Conservation (phyloP, 2,329 filamentous ascomycete genomes). For the Diaporthe ampelina region DNA sequence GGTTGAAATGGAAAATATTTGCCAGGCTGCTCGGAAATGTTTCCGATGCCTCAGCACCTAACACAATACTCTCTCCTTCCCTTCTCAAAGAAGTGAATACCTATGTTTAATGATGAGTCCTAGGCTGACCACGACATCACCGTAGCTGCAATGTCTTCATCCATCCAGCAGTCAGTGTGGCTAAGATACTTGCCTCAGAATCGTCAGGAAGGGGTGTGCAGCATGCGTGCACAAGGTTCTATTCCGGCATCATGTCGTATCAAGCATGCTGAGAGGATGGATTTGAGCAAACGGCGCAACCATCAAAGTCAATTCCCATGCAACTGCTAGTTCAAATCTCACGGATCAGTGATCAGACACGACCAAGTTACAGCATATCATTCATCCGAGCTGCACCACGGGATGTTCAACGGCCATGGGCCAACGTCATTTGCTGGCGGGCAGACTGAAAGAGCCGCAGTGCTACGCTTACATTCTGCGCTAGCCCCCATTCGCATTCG, state of each 20-base stretch:
- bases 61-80: neutral
- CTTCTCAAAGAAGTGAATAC: neutral
- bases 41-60: constrained; percentile 26
- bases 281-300: too few species aligned
- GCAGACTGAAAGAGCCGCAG: neutral
- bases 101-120: neutral
- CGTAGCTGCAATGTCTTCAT: neutral
- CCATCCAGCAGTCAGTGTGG: too few species aligned
- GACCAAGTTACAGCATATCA: neutral
- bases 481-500: constrained; percentile 28
- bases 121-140: neutral
- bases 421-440: neutral
- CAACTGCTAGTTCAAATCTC: too few species aligned
- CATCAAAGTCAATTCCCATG: too few species aligned
- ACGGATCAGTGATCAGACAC: neutral
- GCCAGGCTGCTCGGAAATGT: constrained; percentile 25
- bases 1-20: constrained; percentile 21
- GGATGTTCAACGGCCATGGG: neutral
- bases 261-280: neutral
- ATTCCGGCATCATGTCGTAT: neutral
- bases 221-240: neutral
- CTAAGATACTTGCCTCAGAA: too few species aligned
- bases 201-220: too few species aligned
- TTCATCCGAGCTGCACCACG: neutral
- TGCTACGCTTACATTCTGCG: neutral